Evolutionary conservation across 495 filamentous ascomycete species (phyloP).

Genomic region (Evansstolkia leycettana): DNA sequence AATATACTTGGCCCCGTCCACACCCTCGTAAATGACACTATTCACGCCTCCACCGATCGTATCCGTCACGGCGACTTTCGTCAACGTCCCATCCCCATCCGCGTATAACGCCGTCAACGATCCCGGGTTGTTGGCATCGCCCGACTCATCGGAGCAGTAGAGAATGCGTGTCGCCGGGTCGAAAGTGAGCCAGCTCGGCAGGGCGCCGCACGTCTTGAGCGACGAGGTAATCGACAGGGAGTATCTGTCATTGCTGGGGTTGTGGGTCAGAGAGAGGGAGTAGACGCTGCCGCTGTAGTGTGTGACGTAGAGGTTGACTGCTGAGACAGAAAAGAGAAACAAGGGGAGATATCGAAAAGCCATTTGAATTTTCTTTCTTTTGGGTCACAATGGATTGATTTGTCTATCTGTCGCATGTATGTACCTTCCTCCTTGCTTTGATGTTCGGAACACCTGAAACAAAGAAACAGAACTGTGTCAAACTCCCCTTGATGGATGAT

Average conservation of each 20-base stretch:
- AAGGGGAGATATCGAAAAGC: too few species aligned
- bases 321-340: neutral
- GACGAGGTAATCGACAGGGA: slow-evolving; percentile 27
- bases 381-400: too few species aligned
- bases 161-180: slow-evolving; percentile 38
- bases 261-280: slow-evolving; percentile 32
- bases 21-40: slow-evolving; percentile 23
- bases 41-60: slow-evolving; percentile 26
- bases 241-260: slow-evolving; percentile 9
- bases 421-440: too few species aligned
- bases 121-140: slow-evolving; percentile 4
- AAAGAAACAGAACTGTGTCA: too few species aligned
- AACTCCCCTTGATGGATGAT: too few species aligned
- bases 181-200: slow-evolving; percentile 49
- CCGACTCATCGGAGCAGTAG: slow-evolving; percentile 48
- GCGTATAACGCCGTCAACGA: slow-evolving; percentile 14
- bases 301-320: slow-evolving; percentile 41
- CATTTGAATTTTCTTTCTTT: too few species aligned
- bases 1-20: slow-evolving; percentile 18
- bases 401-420: too few species aligned
- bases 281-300: slow-evolving; percentile 50
- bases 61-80: slow-evolving; percentile 11
- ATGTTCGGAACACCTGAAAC: too few species aligned
- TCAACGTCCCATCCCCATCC: slow-evolving; percentile 13
- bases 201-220: slow-evolving; percentile 32